Evolutionary conservation across 768 basidiomycete species (phyloP).

Genomic region (Hemileccinum impolitum): DNA sequence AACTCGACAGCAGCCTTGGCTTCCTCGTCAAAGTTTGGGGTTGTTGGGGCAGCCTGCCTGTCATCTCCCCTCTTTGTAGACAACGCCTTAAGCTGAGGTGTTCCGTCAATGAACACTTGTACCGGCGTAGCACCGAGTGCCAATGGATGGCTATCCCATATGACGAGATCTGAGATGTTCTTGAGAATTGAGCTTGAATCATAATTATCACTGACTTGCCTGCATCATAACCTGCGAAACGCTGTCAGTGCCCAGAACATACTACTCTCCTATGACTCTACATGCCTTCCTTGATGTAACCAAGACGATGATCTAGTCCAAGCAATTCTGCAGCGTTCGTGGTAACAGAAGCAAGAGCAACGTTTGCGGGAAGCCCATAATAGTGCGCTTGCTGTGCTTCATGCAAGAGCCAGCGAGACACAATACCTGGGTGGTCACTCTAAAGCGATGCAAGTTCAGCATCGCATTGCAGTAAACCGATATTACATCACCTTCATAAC

Average conservation of each 20-base stretch:
- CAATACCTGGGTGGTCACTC: constrained; percentile 65
- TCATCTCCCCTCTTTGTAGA: constrained; percentile 40
- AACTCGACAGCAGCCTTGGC: constrained; percentile 52
- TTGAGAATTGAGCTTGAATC: neutral
- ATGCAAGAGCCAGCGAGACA: constrained; percentile 73
- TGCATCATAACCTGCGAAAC: constrained; percentile 62
- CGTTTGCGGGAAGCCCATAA: constrained; percentile 68
- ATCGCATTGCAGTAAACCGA: neutral
- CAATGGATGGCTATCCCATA: constrained; percentile 79
- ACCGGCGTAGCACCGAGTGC: constrained; percentile 73
- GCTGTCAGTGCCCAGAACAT: constrained; percentile 1
- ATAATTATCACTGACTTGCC: constrained; percentile 18
- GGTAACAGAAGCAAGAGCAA: constrained; percentile 74
- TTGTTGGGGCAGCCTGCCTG: constrained; percentile 49
- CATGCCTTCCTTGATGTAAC: constrained; percentile 62
- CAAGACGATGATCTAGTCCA: constrained; percentile 80
- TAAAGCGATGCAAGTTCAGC: constrained; percentile 21
- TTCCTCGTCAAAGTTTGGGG: constrained; percentile 62
- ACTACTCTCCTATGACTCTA: neutral
- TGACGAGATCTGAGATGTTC: constrained; percentile 40
- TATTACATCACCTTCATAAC: constrained; percentile 44
- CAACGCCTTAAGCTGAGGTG: constrained; percentile 52
- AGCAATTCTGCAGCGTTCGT: constrained; percentile 66
- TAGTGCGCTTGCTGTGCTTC: constrained; percentile 85
- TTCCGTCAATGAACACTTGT: constrained; percentile 84